Evolutionary conservation across 768 basidiomycete species (phyloP), one percentile per base, ranked within the genome.

Genomic region (Obba rivulosa): DNA sequence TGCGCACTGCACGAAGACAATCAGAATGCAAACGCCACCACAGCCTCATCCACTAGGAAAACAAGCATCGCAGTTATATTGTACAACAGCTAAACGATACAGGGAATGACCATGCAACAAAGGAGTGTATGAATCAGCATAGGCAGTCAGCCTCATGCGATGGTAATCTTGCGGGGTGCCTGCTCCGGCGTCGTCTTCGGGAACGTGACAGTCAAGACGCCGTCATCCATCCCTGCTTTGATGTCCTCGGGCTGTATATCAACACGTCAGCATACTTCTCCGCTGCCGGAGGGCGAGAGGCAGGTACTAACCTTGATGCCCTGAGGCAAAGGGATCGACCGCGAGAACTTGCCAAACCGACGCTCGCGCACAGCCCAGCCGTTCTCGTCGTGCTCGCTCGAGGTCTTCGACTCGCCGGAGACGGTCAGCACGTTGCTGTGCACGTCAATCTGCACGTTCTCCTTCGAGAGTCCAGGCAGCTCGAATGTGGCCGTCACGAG

Each of bases 401-500:
- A 57, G 18, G 58, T 46, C 28, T 62, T 69, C 21, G 55, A 66
- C 61, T 81, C 74, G 8, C 76, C 79, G 13, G 78, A 71, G 48
- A 82, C 57, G 39, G 62, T 74, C 42, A 83, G 70, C 14, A 69
- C 64, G 48, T 72, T 69, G 47, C 74, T 69, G 52, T 75, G 69
- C 8, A 78, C 61, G 47, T 81, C 77, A 48, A 83, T 72, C 42
- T 63, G 59, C 48, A 81, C 66, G 47, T 79, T 64, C 41, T 78
- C 74, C 22, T 75, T 72, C 50, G 67, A 66, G 39, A 80, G 34
- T 13, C 79, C 80, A 1, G 81, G 78, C 18, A 83, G 63, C 50
- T 83, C 81, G 54, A 81, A 77, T 11, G 68, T 59, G 25, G 78
- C 80, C 1, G 73, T 76, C 45, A 83, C 72, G 17, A 67, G 57